Evolutionary conservation across 108 stramenopile genomes (phyloP).

Genomic region (Chaetoceros muelleri): DNA sequence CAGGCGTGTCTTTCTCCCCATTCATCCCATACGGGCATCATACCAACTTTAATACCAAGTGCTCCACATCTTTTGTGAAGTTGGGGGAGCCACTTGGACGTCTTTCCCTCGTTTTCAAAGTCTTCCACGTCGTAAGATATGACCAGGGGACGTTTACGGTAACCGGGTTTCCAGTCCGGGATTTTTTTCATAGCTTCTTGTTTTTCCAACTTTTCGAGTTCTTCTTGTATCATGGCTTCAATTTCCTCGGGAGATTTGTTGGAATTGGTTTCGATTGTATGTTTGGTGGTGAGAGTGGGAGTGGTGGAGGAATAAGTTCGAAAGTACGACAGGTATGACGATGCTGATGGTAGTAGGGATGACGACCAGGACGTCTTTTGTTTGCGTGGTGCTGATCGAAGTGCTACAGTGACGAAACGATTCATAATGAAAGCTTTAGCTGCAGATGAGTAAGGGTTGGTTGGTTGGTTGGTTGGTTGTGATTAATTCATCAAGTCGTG

Average conservation of each 20-base stretch:
- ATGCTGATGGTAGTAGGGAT: too few relatives aligned
- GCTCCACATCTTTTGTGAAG: conserved; percentile 81
- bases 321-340: too few relatives aligned
- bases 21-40: conserved; percentile 93
- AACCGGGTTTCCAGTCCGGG: conserved; percentile 76
- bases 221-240: conserved; percentile 46
- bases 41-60: conserved; percentile 93
- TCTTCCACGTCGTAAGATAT: conserved; percentile 51
- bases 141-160: conserved; percentile 67
- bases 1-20: conserved; percentile 93
- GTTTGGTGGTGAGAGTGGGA: too few relatives aligned
- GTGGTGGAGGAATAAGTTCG: too few relatives aligned
- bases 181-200: conserved; percentile 27
- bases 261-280: too few relatives aligned
- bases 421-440: too few relatives aligned
- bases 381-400: too few relatives aligned
- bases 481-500: too few relatives aligned
- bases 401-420: too few relatives aligned
- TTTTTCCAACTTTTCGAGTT: conserved; percentile 36
- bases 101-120: conserved; percentile 50
- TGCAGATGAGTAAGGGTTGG: too few relatives aligned
- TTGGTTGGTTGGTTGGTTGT: too few relatives aligned
- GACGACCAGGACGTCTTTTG: too few relatives aligned
- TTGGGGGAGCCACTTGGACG: conserved; percentile 24
- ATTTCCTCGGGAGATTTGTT: conserved; percentile 46